Evolutionary conservation across 371 early-diverging fungal species (phyloP).

Genomic region (Capillidium heterosporum): DNA sequence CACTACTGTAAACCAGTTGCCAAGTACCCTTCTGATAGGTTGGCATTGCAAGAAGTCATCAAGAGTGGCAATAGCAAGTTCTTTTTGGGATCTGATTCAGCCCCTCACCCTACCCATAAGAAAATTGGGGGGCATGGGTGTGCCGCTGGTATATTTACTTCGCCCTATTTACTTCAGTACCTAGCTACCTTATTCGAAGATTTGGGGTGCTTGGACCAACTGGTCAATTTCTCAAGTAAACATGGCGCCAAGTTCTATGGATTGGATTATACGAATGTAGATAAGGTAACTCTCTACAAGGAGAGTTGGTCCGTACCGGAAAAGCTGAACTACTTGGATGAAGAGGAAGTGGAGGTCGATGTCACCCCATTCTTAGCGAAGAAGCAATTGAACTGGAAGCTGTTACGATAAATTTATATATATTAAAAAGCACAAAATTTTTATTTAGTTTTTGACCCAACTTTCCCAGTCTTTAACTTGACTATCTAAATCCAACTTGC

Average conservation of each 20-base stretch:
- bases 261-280: conserved; percentile 25
- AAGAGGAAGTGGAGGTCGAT: conserved; percentile 22
- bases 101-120: conserved; percentile 75
- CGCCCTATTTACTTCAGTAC: conserved; percentile 64
- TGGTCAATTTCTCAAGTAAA: conserved; percentile 65
- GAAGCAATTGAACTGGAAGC: conserved; percentile 46
- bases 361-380: conserved; percentile 84
- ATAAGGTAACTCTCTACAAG: conserved; percentile 29
- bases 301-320: conserved; percentile 30
- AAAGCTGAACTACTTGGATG: conserved; percentile 26
- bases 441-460: too few species aligned
- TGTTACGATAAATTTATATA: conserved; percentile 11
- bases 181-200: conserved; percentile 74
- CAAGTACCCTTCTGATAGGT: conserved; percentile 82
- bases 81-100: conserved; percentile 94
- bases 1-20: conserved; percentile 97
- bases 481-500: too few species aligned
- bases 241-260: conserved; percentile 74
- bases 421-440: too few species aligned
- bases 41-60: conserved; percentile 75
- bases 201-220: conserved; percentile 59
- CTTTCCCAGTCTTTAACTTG: too few species aligned
- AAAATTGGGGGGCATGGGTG: conserved; percentile 44
- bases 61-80: conserved; percentile 76
- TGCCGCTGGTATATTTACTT: conserved; percentile 89